Evolutionary conservation across 352 stramenopile species (phyloP).

Genomic region (Thraustochytrium striatum): DNA sequence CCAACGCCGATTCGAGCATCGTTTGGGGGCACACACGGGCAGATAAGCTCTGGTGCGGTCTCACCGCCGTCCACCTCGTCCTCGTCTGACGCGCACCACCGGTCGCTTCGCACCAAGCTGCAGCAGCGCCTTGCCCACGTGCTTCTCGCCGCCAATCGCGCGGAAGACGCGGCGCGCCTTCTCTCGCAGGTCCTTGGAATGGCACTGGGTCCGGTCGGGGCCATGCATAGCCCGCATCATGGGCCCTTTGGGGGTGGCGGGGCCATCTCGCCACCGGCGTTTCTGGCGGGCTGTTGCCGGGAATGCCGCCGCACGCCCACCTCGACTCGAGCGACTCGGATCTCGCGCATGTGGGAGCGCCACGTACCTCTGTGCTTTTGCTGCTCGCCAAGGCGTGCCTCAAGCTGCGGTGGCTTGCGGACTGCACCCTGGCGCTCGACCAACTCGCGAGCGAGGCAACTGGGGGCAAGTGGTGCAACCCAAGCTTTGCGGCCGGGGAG

Average conservation of each 20-base stretch:
- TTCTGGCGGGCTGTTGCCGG: too few species aligned
- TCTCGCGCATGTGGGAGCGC: slow-evolving; percentile 4
- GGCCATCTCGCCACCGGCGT: background rate
- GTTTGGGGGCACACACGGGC: background rate
- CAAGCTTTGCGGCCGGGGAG: slow-evolving; percentile 4
- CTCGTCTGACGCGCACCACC: slow-evolving; percentile 41
- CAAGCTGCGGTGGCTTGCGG: slow-evolving; percentile 40
- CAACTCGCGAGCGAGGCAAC: slow-evolving; percentile 24
- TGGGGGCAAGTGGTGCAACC: slow-evolving; percentile 18
- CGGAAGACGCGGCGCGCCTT: slow-evolving; percentile 34
- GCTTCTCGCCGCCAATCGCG: slow-evolving; percentile 16
- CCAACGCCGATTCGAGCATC: too few species aligned
- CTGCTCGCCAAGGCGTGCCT: slow-evolving; percentile 13
- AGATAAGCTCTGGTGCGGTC: background rate
- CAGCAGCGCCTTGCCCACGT: slow-evolving; percentile 39
- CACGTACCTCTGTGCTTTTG: slow-evolving; percentile 5
- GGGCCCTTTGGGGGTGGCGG: background rate
- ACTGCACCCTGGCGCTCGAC: slow-evolving; percentile 23
- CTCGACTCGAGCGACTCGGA: background rate
- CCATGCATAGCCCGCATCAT: background rate
- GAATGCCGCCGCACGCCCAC: background rate
- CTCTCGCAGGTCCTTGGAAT: background rate
- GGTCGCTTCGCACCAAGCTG: slow-evolving; percentile 29
- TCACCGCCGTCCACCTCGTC: background rate
- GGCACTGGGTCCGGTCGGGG: background rate